phyloP scores from a whole-genome alignment of 176 grass and related monocot species.

The Coix lacrymajobi region DNA sequence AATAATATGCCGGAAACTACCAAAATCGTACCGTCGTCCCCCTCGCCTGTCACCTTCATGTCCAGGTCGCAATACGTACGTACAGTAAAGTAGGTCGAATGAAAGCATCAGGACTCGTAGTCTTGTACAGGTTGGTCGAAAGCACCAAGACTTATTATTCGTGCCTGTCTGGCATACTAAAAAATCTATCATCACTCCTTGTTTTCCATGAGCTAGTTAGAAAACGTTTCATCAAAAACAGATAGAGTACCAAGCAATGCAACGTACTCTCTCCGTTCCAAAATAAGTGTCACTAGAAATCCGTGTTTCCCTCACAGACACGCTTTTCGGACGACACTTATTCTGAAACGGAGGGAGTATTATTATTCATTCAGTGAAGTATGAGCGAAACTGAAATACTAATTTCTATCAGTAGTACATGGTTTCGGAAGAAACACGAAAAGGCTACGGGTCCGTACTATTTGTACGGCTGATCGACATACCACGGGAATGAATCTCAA shows the following conservation, averaged over 20 bases:
- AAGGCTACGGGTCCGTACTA: background rate
- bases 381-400: background rate
- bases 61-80: background rate
- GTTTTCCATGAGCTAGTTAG: background rate
- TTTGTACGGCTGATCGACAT: background rate
- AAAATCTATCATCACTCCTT: background rate
- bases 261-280: too few species aligned
- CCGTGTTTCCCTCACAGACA: too few species aligned
- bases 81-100: too few species aligned
- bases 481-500: background rate
- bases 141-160: background rate
- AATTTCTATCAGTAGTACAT: background rate
- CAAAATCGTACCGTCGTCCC: background rate
- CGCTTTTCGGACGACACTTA: too few species aligned
- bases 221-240: background rate
- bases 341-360: too few species aligned
- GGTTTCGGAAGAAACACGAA: too few species aligned
- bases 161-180: background rate
- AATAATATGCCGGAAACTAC: background rate
- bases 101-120: too few species aligned
- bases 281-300: too few species aligned
- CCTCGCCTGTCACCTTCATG: slow-evolving; percentile 1
- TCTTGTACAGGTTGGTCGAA: too few species aligned
- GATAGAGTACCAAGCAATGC: too few species aligned
- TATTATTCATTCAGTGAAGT: too few species aligned